A percentile compares a stretch with the other conserved stretches of the same genome.
phyloP scores from a whole-genome alignment of 768 basidiomycete genomes.

The Mycena galopus region DNA sequence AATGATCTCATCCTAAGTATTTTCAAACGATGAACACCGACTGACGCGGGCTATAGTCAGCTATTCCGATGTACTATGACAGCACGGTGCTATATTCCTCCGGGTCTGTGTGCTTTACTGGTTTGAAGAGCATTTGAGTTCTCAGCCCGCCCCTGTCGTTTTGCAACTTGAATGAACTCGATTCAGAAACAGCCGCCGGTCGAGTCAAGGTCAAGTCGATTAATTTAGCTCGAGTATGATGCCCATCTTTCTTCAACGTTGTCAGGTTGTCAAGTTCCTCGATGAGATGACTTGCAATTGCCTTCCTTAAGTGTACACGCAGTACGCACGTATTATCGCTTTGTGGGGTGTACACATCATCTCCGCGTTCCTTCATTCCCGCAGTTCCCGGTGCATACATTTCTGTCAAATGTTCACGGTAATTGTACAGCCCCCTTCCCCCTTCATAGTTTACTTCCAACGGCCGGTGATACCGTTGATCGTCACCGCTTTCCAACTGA shows the following conservation, averaged over 20 bases:
- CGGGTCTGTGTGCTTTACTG: background rate
- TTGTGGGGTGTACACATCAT: background rate
- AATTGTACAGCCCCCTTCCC: background rate
- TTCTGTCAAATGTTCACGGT: background rate
- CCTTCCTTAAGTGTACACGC: background rate
- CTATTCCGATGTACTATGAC: background rate
- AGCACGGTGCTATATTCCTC: background rate
- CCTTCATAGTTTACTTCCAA: background rate
- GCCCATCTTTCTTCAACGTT: background rate
- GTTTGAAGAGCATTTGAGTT: background rate
- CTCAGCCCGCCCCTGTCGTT: background rate
- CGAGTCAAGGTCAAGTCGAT: background rate
- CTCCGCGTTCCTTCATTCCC: background rate
- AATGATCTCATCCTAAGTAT: background rate
- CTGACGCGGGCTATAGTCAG: background rate
- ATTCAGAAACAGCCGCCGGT: too few species aligned
- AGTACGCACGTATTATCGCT: background rate
- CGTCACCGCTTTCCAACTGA: background rate
- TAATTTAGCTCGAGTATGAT: background rate
- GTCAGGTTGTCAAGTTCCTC: background rate
- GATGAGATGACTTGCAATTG: too few species aligned
- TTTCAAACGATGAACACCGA: too few species aligned
- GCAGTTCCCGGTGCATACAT: background rate
- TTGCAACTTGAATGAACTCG: too few species aligned
- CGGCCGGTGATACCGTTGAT: conserved; percentile 1